These are phyloP conservation scores for Aspergillus ibericus DNA, from an alignment of 2,329 filamentous ascomycete species.

Conservation along the genomic window DNA sequence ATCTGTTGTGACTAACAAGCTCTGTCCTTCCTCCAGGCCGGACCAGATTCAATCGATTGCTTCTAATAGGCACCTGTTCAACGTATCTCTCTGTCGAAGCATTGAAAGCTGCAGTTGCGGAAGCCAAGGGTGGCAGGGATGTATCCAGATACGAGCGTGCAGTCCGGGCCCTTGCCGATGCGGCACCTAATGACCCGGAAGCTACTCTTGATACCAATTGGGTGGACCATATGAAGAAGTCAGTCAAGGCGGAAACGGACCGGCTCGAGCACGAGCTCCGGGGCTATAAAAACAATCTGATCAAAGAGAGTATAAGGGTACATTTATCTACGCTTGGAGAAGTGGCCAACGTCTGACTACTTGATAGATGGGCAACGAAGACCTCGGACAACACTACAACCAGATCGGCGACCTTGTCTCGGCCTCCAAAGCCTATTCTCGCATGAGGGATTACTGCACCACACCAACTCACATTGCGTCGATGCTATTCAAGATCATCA, in stretches of 20 bases:
- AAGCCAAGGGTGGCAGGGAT: slow-evolving; percentile 76
- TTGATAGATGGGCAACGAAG: slow-evolving; percentile 85
- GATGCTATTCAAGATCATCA: slow-evolving; percentile 75
- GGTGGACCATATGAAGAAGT: slow-evolving; percentile 66
- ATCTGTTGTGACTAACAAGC: slow-evolving; percentile 1
- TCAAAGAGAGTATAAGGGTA: slow-evolving; percentile 95
- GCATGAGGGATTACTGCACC: slow-evolving; percentile 89
- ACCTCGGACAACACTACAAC: slow-evolving; percentile 82
- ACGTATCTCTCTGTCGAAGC: slow-evolving; percentile 76
- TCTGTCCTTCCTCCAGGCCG: slow-evolving; percentile 59
- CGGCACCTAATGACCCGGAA: slow-evolving; percentile 67
- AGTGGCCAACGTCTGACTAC: slow-evolving; percentile 3
- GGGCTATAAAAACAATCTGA: slow-evolving; percentile 92
- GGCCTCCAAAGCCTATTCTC: slow-evolving; percentile 74
- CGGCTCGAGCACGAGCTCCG: slow-evolving; percentile 83
- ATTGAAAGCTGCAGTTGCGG: slow-evolving; percentile 70
- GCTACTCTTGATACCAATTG: slow-evolving; percentile 69
- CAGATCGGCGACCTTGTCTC: slow-evolving; percentile 70
- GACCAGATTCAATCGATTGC: slow-evolving; percentile 76
- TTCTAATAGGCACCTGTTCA: slow-evolving; percentile 77
- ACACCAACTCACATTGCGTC: slow-evolving; percentile 80
- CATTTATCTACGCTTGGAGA: slow-evolving; percentile 23
- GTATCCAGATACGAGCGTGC: slow-evolving; percentile 69
- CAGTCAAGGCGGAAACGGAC: slow-evolving; percentile 68
- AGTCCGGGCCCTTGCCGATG: slow-evolving; percentile 62